Evolutionary conservation across 306 rosid species (phyloP), one percentile per base, ranked within the genome.

Genomic region (Neltuma alba): DNA sequence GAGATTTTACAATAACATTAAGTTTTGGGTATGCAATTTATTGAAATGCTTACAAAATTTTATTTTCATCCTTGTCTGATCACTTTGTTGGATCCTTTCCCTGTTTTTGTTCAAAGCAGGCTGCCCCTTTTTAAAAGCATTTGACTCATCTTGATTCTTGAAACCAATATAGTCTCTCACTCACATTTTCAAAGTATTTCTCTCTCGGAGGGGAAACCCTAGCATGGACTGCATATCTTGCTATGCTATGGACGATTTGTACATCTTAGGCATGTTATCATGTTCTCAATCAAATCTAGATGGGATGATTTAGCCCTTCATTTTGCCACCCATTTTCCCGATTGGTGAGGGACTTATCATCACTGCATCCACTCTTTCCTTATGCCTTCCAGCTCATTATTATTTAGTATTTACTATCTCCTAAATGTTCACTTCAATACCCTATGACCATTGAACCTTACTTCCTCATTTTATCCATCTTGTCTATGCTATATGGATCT

Each of bases 11-110:
- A n/a, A n/a, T n/a, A n/a, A n/a, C n/a, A n/a, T n/a, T n/a, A n/a
- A n/a, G n/a, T n/a, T n/a, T n/a, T n/a, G n/a, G n/a, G n/a, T 94
- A 60, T 68, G 11, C 44, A 7, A 21, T 41, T 42, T 54, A 73
- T 61, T 63, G 9, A 63, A 41, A 16, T 48, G 78, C 72, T 71
- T 25, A n/a, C n/a, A 47, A 63, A 77, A n/a, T n/a, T n/a, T n/a
- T n/a, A n/a, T n/a, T n/a, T n/a, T n/a, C n/a, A n/a, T n/a, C n/a
- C n/a, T n/a, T n/a, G n/a, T n/a, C n/a, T n/a, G n/a, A n/a, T n/a
- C n/a, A n/a, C n/a, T n/a, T n/a, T 44, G 13, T 54, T 18, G 68
- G 47, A 61, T 78, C 67, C 25, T 64, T 63, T 75, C 48, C 70
- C 76, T 75, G 71, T 31, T 23, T 61, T 61, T n/a, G 54, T 79